Conservation (phyloP, 2,329 filamentous ascomycete species). For the Colletotrichum endophyticum region DNA sequence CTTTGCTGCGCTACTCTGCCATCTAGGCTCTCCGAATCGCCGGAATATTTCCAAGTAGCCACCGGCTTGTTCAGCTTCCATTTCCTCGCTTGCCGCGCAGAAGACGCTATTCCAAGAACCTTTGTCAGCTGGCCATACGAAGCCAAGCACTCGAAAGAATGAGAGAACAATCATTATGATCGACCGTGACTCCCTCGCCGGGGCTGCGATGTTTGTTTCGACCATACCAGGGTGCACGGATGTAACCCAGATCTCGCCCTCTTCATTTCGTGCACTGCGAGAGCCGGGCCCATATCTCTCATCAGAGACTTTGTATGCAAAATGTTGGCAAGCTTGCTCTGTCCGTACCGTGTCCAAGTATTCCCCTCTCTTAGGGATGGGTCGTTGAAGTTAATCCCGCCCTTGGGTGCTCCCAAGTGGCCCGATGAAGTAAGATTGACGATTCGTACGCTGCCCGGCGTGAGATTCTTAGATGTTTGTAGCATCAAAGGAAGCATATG, state of each 20-base stretch:
- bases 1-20: constrained; percentile 36
- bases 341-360: constrained; percentile 41
- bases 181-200: background rate
- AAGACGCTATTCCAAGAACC: constrained; percentile 40
- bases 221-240: background rate
- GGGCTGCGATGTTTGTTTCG: background rate
- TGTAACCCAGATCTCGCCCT: background rate
- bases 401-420: constrained; percentile 20
- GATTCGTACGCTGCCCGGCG: constrained; percentile 19
- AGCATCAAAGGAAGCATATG: constrained; percentile 41
- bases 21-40: constrained; percentile 33
- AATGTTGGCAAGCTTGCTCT: constrained; percentile 53
- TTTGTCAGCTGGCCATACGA: constrained; percentile 31
- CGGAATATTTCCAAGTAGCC: constrained; percentile 34
- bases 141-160: constrained; percentile 20
- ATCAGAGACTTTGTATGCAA: constrained; percentile 45
- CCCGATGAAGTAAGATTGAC: constrained; percentile 27
- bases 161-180: background rate
- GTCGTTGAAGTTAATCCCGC: constrained; percentile 25
- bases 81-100: constrained; percentile 37
- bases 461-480: constrained; percentile 28
- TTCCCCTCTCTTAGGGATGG: background rate
- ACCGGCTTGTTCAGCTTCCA: constrained; percentile 41
- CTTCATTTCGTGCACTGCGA: background rate
- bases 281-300: constrained; percentile 32